Evolutionary conservation across 2,329 filamentous ascomycete genomes (phyloP).

Genomic region (Botrytis elliptica): DNA sequence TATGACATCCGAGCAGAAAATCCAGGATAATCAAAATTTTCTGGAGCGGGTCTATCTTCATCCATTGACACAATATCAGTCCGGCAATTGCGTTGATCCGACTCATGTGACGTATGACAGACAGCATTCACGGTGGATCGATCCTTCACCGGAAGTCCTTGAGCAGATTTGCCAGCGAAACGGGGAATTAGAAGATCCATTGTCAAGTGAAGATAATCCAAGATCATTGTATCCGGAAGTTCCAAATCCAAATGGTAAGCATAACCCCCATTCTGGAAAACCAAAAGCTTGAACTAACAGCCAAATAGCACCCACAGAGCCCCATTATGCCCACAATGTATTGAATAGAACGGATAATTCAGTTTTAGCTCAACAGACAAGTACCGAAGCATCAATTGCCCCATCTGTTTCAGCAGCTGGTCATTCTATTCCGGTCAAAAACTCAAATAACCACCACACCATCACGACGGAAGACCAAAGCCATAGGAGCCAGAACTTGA

Average conservation of each 20-base stretch:
- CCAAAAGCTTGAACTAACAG: not conserved
- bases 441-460: rapidly evolving
- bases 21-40: not conserved
- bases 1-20: not conserved
- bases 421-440: not conserved
- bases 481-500: not conserved
- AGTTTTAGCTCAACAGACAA: no score
- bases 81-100: not conserved
- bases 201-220: not conserved
- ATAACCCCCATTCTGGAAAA: no score
- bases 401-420: not conserved
- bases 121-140: not conserved
- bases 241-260: not conserved
- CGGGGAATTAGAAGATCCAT: not conserved
- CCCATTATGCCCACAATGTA: rapidly evolving
- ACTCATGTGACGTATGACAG: not conserved
- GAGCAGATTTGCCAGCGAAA: not conserved
- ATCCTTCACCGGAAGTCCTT: not conserved
- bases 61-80: not conserved
- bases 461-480: not conserved
- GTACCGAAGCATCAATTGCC: not conserved
- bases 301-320: not conserved
- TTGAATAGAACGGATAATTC: no score
- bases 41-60: not conserved
- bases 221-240: not conserved